Percentiles rank a stretch among this genome's conserved stretches.
These are phyloP conservation scores for Leptographium lundbergii DNA, from an alignment of 2,329 filamentous ascomycete genomes.

Conservation along the genomic window DNA sequence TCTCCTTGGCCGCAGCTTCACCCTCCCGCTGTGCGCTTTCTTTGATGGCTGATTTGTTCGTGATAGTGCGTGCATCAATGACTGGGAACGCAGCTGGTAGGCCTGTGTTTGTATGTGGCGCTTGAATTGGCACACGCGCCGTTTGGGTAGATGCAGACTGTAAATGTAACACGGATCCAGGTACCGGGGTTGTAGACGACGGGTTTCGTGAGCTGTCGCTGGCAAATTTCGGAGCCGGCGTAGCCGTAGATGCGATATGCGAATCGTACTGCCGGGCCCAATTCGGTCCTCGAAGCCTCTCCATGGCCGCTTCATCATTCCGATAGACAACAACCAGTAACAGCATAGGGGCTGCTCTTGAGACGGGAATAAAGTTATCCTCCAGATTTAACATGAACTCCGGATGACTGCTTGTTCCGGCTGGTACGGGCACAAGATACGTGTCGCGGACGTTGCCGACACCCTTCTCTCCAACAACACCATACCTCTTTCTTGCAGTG, in stretches of 20 bases:
- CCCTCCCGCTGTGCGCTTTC: slow-evolving; percentile 9
- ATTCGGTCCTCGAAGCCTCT: slow-evolving; percentile 21
- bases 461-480: slow-evolving; percentile 69
- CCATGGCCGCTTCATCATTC: slow-evolving; percentile 34
- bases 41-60: not conserved
- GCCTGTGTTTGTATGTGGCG: not conserved
- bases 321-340: slow-evolving; percentile 78
- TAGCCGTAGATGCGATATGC: slow-evolving; percentile 12
- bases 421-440: slow-evolving; percentile 77
- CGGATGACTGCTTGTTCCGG: slow-evolving; percentile 57
- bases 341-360: slow-evolving; percentile 61
- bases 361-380: slow-evolving; percentile 64
- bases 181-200: not conserved
- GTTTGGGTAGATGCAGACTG: not conserved
- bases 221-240: not conserved
- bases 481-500: slow-evolving; percentile 66
- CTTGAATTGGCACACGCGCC: not conserved
- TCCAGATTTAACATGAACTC: slow-evolving; percentile 84
- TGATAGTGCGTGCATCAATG: not conserved
- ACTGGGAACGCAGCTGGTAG: not conserved
- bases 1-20: slow-evolving; percentile 8
- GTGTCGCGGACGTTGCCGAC: slow-evolving; percentile 72
- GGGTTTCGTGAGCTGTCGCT: not conserved
- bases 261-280: slow-evolving; percentile 20
- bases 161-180: not conserved